Base-by-base conservation (phyloP, 257 asterid genomes). In the Vinca minor region DNA sequence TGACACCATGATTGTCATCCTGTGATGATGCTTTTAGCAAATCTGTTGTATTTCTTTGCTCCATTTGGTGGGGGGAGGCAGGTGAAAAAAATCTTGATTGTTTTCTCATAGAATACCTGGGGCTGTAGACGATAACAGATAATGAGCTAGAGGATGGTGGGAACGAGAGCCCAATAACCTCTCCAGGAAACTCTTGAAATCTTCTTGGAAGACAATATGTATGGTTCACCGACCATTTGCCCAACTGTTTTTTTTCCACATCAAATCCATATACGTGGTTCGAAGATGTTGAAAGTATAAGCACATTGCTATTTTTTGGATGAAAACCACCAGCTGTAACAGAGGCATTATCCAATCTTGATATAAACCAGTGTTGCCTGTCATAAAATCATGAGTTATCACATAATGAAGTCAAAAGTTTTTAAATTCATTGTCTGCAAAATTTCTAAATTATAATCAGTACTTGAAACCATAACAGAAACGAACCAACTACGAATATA, bases 361-460 rank as follows among this genome's bases (percentile, higher is more conserved):
- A 79, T 72, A 93, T 73, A 70, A 90, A 93, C 99, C 99, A 93
- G 73, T 93, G 99, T 71, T 90, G 99, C 86, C 99, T 93, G 89
- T 31, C 23, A 58, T 23, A 62, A 55, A 71, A 70, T 64, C 52
- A 59, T 44, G 59, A 28, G 26, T 44, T 10, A 18, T 20, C 26
- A 47, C 12, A 28, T 8, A 18, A 8, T 56, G 54, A 11, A 10
- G 12, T 20, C 10, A 25, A 31, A 21, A 15, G 7, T 31, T 34
- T 44, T 14, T 14, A 58, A 28, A 38, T 7, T 2, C 1, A 12
- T 5, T 48, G 15, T 50, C 12, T 36, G 38, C 58, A 44, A 17
- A 21, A 45, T 21, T 28, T 29, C 25, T 13, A 28, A 56, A 39
- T 41, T 0, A 26, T 23, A n/a, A 35, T 21, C 45, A 54, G 20